Conservation (phyloP, 169 alveolate genomes). For the Plasmodium billcollinsi region DNA sequence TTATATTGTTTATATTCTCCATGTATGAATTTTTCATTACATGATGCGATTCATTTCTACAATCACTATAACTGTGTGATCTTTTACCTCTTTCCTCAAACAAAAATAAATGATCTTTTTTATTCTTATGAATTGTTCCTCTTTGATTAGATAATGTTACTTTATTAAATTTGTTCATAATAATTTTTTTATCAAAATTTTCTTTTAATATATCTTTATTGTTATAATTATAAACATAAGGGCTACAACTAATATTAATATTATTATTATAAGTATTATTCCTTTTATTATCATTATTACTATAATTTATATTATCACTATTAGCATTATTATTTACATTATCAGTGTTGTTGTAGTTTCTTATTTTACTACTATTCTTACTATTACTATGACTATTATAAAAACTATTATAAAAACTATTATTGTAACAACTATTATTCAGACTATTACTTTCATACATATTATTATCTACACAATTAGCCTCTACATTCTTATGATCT, state of each 20-base stretch:
- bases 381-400: slow-evolving; percentile 1
- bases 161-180: neutral
- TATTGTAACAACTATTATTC: neutral
- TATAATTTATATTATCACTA: neutral
- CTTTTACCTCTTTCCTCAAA: slow-evolving; percentile 5
- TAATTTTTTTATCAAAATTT: neutral
- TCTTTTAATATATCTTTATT: neutral
- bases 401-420: neutral
- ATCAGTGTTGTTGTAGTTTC: neutral
- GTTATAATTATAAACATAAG: no score
- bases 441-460: no score
- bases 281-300: neutral
- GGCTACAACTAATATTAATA: neutral
- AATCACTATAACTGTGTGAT: slow-evolving; percentile 24
- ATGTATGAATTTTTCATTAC: neutral
- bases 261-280: neutral
- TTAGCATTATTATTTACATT: neutral
- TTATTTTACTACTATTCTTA: slow-evolving; percentile 2
- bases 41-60: neutral
- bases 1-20: neutral
- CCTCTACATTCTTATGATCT: slow-evolving; percentile 3
- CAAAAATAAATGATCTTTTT: neutral
- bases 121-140: slow-evolving; percentile 11
- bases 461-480: slow-evolving; percentile 16
- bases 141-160: neutral